Conservation (phyloP, 2,329 filamentous ascomycete species). For the Verticillium zaregamsianum region DNA sequence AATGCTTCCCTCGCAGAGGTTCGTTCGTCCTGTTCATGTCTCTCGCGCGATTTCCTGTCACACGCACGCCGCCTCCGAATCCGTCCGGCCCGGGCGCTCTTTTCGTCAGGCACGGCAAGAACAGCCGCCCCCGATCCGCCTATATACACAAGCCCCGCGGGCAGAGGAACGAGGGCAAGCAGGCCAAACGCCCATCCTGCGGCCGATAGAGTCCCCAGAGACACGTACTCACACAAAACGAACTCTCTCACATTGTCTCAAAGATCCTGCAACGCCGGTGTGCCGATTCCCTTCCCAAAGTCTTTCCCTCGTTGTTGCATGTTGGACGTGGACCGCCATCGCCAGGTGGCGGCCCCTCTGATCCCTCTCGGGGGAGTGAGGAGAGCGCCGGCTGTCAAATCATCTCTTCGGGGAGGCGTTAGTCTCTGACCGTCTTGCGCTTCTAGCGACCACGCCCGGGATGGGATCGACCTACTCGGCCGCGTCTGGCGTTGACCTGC, state of each 20-base stretch:
- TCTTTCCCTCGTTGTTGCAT: background rate
- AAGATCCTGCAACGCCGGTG: background rate
- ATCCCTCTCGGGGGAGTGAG: background rate
- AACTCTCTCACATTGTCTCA: background rate
- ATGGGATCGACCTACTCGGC: conserved; percentile 48
- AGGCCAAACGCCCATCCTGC: background rate
- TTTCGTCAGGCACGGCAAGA: background rate
- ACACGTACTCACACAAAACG: background rate
- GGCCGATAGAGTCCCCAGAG: background rate
- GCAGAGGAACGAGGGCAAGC: background rate
- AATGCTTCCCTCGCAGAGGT: background rate
- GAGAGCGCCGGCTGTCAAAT: background rate
- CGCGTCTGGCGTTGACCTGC: conserved; percentile 51
- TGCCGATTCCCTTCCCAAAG: background rate
- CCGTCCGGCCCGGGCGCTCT: background rate
- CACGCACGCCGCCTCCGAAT: background rate
- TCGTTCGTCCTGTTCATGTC: background rate
- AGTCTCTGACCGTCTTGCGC: background rate
- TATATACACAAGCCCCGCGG: background rate
- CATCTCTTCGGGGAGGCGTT: background rate
- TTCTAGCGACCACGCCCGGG: background rate
- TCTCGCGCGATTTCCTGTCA: background rate
- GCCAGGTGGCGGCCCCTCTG: background rate
- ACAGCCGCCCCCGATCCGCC: background rate
- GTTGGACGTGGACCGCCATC: background rate